phyloP scores from a whole-genome alignment of 2,329 filamentous ascomycete species.

The Ceratocystis lukuohia region DNA sequence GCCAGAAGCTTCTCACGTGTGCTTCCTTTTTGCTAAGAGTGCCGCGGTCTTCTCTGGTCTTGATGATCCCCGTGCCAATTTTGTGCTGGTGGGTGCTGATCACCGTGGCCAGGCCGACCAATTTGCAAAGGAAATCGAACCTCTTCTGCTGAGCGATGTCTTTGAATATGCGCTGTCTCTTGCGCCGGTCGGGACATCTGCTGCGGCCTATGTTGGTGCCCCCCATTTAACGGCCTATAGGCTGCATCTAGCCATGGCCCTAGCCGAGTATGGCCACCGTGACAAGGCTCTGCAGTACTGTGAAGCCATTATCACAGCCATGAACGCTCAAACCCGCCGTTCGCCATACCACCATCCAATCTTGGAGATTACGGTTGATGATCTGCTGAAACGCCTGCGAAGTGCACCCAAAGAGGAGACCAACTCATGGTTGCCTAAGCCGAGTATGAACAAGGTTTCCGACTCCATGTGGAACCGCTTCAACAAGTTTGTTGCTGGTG shows the following conservation, averaged over 20 bases:
- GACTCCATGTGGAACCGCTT: conserved; percentile 84
- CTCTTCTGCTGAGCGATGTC: conserved; percentile 86
- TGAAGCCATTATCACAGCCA: conserved; percentile 62
- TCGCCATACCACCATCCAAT: conserved; percentile 75
- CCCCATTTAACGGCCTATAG: conserved; percentile 78
- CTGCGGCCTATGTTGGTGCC: conserved; percentile 45
- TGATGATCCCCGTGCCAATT: conserved; percentile 64
- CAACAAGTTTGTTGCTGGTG: conserved; percentile 90
- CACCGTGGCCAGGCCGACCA: conserved; percentile 58
- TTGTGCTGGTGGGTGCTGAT: conserved; percentile 77
- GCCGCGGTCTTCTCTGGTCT: conserved; percentile 63
- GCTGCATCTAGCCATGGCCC: conserved; percentile 66
- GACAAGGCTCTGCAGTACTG: conserved; percentile 84
- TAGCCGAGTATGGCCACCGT: conserved; percentile 72
- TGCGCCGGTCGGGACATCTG: conserved; percentile 38
- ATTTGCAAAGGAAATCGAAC: conserved; percentile 67
- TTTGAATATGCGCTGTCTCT: conserved; percentile 84
- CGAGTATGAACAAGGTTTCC: conserved; percentile 90
- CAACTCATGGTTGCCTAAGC: conserved; percentile 84
- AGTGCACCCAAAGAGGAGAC: conserved; percentile 72
- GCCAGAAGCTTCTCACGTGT: conserved; percentile 83
- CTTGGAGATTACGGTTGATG: conserved; percentile 65
- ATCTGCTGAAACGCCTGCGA: conserved; percentile 68
- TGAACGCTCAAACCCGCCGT: conserved; percentile 66
- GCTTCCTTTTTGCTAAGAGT: conserved; percentile 72